A percentile compares a stretch with the other conserved stretches of the same genome.
Evolutionary conservation across 805 yeast genomes (phyloP).

Genomic region (Saturnispora quitensis): DNA sequence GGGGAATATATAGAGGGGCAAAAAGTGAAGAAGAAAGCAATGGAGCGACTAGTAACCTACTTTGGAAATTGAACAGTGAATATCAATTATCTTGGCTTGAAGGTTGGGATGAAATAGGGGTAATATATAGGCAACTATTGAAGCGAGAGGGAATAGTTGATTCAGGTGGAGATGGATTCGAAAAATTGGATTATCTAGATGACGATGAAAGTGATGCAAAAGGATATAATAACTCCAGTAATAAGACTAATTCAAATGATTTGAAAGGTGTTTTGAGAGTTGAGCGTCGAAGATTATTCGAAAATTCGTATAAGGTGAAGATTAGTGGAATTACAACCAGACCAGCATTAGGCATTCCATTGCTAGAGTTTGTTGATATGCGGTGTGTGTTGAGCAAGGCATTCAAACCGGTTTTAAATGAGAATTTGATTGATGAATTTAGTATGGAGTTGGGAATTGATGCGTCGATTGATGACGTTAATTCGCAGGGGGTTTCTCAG

Average conservation of each 20-base stretch:
- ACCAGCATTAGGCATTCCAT: constrained; percentile 47
- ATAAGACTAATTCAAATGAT: constrained; percentile 11
- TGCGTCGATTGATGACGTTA: constrained; percentile 10
- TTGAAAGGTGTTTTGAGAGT: constrained; percentile 18
- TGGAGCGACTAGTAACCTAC: constrained; percentile 18
- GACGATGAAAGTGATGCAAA: constrained; percentile 4
- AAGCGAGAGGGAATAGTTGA: constrained; percentile 13
- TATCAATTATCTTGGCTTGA: constrained; percentile 63
- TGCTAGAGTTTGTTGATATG: constrained; percentile 44
- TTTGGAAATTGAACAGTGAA: constrained; percentile 38
- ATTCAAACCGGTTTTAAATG: constrained; percentile 32
- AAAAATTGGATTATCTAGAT: constrained; percentile 13
- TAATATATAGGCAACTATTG: constrained; percentile 23
- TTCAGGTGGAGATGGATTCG: constrained; percentile 12
- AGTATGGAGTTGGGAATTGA: constrained; percentile 27
- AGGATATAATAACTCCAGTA: constrained; percentile 15
- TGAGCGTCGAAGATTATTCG: constrained; percentile 25
- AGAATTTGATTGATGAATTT: constrained; percentile 27
- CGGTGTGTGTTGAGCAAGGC: constrained; percentile 39
- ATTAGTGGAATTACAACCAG: constrained; percentile 27
- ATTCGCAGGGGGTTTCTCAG: not conserved
- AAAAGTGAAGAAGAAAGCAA: not conserved
- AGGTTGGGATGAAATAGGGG: constrained; percentile 56
- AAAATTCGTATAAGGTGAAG: constrained; percentile 25
- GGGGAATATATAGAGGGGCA: constrained; percentile 19